These are phyloP conservation scores for Rubroboletus satanas DNA, from an alignment of 768 basidiomycete species.

Conservation along the genomic window DNA sequence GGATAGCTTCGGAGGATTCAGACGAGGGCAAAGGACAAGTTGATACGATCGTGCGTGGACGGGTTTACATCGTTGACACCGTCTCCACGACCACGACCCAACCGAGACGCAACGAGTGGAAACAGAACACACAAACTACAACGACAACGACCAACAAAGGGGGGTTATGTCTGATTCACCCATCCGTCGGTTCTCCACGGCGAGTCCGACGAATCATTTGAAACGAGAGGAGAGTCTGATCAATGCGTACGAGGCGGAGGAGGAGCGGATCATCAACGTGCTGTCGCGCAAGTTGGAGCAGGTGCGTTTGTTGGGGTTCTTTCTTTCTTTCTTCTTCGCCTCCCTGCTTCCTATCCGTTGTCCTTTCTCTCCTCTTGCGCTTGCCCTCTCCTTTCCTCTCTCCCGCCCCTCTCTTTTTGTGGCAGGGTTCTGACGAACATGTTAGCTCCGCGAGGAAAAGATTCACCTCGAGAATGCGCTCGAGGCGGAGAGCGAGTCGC, in stretches of 20 bases:
- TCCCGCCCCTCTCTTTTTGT: too few relatives aligned
- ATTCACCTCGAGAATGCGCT: slow-evolving; percentile 76
- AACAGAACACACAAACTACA: neutral
- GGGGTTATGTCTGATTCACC: slow-evolving; percentile 39
- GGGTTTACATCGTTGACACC: neutral
- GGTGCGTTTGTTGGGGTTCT: slow-evolving; percentile 36
- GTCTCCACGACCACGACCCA: neutral
- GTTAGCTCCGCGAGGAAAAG: slow-evolving; percentile 80
- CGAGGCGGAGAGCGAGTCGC: slow-evolving; percentile 83
- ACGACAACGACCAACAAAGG: neutral
- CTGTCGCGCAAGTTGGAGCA: slow-evolving; percentile 81
- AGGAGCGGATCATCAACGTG: slow-evolving; percentile 82
- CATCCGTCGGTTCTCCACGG: slow-evolving; percentile 52
- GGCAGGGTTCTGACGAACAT: neutral
- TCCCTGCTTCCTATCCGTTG: too few relatives aligned
- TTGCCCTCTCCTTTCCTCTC: rapidly evolving
- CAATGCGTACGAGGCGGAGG: slow-evolving; percentile 87
- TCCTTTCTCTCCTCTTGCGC: too few relatives aligned
- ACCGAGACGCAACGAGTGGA: too few relatives aligned
- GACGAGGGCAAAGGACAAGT: neutral
- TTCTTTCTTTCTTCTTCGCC: too few relatives aligned
- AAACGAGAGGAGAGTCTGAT: slow-evolving; percentile 70
- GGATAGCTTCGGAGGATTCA: neutral
- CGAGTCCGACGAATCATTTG: slow-evolving; percentile 46
- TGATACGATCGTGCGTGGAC: neutral